Conservation (phyloP, 2,329 filamentous ascomycete genomes). For the Dothideomycetes sp. region DNA sequence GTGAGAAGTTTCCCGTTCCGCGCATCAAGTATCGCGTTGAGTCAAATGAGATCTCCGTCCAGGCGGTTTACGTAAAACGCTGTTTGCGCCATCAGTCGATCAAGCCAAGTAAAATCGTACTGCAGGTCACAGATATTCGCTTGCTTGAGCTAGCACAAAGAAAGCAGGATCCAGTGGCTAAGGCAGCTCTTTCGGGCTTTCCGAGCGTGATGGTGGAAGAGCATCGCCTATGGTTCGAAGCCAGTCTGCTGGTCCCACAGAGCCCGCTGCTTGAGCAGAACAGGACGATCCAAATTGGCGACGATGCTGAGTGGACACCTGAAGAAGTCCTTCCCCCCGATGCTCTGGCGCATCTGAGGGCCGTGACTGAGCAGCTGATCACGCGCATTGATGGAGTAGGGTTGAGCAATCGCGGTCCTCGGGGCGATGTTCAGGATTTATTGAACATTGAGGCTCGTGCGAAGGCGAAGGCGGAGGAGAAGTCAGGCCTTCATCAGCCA, state of each 20-base stretch:
- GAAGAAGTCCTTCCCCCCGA: slow-evolving; percentile 4
- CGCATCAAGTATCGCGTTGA: background rate
- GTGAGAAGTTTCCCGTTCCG: background rate
- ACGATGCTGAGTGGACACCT: slow-evolving; percentile 6
- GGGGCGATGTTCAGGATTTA: slow-evolving; percentile 1
- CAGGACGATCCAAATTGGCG: slow-evolving; percentile 1
- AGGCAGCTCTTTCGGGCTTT: slow-evolving; percentile 1
- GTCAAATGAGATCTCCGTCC: slow-evolving; percentile 9
- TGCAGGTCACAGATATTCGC: slow-evolving; percentile 1
- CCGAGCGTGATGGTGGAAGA: slow-evolving; percentile 1
- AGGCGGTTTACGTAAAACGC: slow-evolving; percentile 11
- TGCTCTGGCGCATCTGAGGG: slow-evolving; percentile 4
- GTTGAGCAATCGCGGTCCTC: slow-evolving; percentile 10
- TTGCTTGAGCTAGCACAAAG: too few relatives aligned
- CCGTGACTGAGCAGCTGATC: slow-evolving; percentile 9
- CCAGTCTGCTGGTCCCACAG: slow-evolving; percentile 2
- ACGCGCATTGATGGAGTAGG: slow-evolving; percentile 14
- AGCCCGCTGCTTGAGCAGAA: slow-evolving; percentile 9
- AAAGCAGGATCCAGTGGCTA: slow-evolving; percentile 3
- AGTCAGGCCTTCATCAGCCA: too few relatives aligned
- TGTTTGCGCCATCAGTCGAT: slow-evolving; percentile 4
- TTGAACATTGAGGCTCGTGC: too few relatives aligned
- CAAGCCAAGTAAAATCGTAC: background rate
- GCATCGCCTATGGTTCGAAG: slow-evolving; percentile 14
- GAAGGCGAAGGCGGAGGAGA: too few relatives aligned